Percentiles rank a stretch among this genome's conserved stretches.
Conservation (phyloP, 1,284 basidiomycete species). For the Ustilago sp. region DNA sequence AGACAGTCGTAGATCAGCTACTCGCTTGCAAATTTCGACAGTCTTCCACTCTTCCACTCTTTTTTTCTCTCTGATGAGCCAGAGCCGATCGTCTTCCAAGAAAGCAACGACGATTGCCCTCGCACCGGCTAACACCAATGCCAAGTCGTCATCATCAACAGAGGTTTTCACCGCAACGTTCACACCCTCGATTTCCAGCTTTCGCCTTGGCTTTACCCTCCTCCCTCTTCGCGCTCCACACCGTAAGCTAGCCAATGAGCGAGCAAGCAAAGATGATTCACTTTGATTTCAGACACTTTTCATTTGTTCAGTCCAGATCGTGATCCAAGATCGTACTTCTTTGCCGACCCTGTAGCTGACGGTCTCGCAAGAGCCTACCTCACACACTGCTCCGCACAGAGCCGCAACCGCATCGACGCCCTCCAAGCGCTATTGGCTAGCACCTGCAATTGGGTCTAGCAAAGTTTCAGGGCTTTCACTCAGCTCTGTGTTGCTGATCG, state of each 20-base stretch:
- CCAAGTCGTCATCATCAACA: neutral
- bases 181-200: neutral
- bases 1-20: constrained; percentile 33
- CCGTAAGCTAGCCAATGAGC: neutral
- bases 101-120: constrained; percentile 28
- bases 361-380: neutral
- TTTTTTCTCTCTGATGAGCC: no score
- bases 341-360: neutral
- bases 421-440: neutral
- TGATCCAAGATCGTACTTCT: neutral
- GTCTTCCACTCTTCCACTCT: neutral
- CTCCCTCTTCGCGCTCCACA: neutral
- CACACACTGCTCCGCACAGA: neutral
- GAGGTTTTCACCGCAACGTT: neutral
- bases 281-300: neutral
- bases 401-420: neutral
- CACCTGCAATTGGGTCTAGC: neutral
- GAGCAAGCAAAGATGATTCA: constrained; percentile 4
- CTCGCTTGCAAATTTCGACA: constrained; percentile 14
- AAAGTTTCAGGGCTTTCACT: neutral
- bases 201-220: neutral
- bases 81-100: constrained; percentile 13
- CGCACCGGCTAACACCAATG: neutral
- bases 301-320: neutral
- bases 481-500: neutral